Evolutionary conservation across 371 early-diverging fungal genomes (phyloP).

Genomic region (Rhizomucor miehei): DNA sequence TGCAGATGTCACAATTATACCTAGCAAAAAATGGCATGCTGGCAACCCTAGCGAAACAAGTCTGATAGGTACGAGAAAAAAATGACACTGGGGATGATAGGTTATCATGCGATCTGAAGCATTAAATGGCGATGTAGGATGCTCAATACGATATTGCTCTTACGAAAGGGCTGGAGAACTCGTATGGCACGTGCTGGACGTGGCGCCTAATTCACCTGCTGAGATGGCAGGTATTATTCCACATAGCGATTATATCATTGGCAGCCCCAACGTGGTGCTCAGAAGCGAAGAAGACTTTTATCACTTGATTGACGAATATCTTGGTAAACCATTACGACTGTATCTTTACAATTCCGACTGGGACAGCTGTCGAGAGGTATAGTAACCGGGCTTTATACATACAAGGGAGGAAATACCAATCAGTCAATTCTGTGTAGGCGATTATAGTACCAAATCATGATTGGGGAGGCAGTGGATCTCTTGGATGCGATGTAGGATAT

Average conservation of each 20-base stretch:
- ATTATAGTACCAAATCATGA: conserved; percentile 67
- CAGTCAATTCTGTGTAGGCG: conserved; percentile 23
- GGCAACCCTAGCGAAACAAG: conserved; percentile 42
- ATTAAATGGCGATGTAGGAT: conserved; percentile 37
- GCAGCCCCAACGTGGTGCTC: conserved; percentile 55
- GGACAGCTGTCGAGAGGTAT: conserved; percentile 66
- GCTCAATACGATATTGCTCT: conserved; percentile 72
- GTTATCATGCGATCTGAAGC: not conserved
- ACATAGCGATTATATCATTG: conserved; percentile 65
- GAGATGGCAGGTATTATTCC: conserved; percentile 65
- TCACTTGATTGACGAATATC: conserved; percentile 49
- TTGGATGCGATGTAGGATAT: conserved; percentile 73
- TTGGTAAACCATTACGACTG: conserved; percentile 56
- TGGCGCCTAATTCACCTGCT: conserved; percentile 62
- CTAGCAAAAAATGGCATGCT: conserved; percentile 51
- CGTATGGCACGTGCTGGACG: conserved; percentile 72
- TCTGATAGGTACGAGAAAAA: conserved; percentile 6
- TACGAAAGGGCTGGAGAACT: conserved; percentile 66
- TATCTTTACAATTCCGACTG: conserved; percentile 64
- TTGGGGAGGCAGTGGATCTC: conserved; percentile 69
- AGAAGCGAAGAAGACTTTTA: conserved; percentile 63
- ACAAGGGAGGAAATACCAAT: not conserved
- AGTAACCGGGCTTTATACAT: not conserved
- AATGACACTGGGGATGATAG: not conserved
- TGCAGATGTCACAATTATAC: conserved; percentile 57